phyloP scores from a whole-genome alignment of 1,284 basidiomycete species.

The Leccinum fallax region DNA sequence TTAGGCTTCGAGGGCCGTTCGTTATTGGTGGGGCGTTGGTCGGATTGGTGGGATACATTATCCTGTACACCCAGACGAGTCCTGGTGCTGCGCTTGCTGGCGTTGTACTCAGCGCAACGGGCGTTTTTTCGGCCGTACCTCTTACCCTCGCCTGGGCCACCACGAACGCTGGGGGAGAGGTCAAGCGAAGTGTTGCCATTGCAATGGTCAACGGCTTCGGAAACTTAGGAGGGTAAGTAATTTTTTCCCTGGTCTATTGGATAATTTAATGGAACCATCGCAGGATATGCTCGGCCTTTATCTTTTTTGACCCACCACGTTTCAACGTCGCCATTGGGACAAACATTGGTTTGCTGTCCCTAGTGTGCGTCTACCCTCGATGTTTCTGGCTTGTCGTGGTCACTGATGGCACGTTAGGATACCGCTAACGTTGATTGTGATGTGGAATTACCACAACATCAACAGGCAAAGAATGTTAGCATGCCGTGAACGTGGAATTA shows the following conservation, averaged over 20 bases:
- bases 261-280: background rate
- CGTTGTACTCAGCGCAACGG: constrained; percentile 52
- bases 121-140: constrained; percentile 53
- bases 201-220: constrained; percentile 57
- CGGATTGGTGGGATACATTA: constrained; percentile 45
- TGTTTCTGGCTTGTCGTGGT: background rate
- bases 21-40: constrained; percentile 39
- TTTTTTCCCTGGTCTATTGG: background rate
- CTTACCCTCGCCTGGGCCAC: constrained; percentile 56
- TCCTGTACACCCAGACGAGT: constrained; percentile 41
- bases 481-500: constrained; percentile 43
- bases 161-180: constrained; percentile 56
- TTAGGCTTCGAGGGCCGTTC: constrained; percentile 45
- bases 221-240: constrained; percentile 52
- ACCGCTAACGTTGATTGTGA: constrained; percentile 25
- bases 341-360: constrained; percentile 34
- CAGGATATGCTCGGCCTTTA: constrained; percentile 47
- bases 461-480: constrained; percentile 44
- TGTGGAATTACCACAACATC: constrained; percentile 40
- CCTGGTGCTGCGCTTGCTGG: constrained; percentile 48
- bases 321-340: constrained; percentile 51
- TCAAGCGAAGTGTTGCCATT: constrained; percentile 52
- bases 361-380: constrained; percentile 29
- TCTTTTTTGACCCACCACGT: constrained; percentile 47
- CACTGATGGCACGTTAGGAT: constrained; percentile 25